Base-by-base conservation (phyloP, 768 basidiomycete genomes). In the Lentinula raphanica region DNA sequence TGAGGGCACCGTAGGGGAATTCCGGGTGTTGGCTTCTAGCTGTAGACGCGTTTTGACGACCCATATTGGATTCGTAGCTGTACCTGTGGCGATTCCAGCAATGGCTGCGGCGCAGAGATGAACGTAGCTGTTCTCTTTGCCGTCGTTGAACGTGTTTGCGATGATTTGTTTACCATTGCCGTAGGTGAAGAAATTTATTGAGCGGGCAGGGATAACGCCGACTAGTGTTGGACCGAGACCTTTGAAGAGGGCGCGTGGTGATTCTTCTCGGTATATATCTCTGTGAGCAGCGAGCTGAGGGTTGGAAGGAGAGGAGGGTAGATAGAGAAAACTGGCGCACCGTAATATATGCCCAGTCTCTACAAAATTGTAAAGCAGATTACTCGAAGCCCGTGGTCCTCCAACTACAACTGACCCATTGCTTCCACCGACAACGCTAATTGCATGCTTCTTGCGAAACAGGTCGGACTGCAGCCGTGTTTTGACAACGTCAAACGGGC, bases 41-140 rank as follows among this genome's bases (percentile, higher is more conserved):
- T 99, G 97, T 55, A 99, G 66, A 6, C 96, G 87, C 44, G 97
- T 99, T 72, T 98, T 99, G 60, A 99, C 93, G 48, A 99, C 97
- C 97, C 97, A 99, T 25, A 99, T 96, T 0, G 97, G 97, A 70
- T 99, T 99, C 21, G 97, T 98, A 11, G 85, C 92, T 0, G 92
- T 88, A 4, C 94, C 84, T 0, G 97, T 99, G 31, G 79, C 76
- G 62, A 98, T 76, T 0, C 96, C 95, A 1, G 96, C 96, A 9
- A 86, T 67, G 0, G 92, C 89, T 1, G 95, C 97, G 0, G 96
- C 90, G 1, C 77, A 60, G 23, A 98, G 85, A 69, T 98, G 95
- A 0, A 99, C 87, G 61, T 80, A 84, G 0, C 89, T 78, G 71
- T 91, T 95, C 71, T 98, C 94, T 60, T 83, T 65, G 25, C 94